Base-by-base conservation (phyloP, 352 stramenopile species). In the Proteromonas lacertae region DNA sequence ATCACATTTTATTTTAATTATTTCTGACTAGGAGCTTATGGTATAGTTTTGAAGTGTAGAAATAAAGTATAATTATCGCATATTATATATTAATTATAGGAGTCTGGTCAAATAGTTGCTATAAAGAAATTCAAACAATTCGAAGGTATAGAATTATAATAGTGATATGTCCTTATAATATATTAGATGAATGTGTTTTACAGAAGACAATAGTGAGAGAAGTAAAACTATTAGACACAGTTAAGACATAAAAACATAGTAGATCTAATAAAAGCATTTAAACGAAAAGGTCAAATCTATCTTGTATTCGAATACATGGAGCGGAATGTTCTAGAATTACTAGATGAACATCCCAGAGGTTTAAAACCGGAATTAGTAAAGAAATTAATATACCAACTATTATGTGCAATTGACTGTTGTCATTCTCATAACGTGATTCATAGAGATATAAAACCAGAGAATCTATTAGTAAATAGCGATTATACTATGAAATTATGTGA, bases 111-210 rank as follows among this genome's bases (percentile, higher is more conserved):
- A n/a, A n/a, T n/a, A n/a, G n/a, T n/a, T n/a, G n/a, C n/a, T n/a
- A n/a, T n/a, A n/a, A n/a, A n/a, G n/a, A n/a, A n/a, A n/a, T n/a
- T n/a, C n/a, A n/a, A n/a, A n/a, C n/a, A n/a, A n/a, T n/a, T n/a
- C n/a, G n/a, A n/a, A n/a, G n/a, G n/a, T n/a, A n/a, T n/a, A n/a
- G n/a, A n/a, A n/a, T n/a, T n/a, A n/a, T n/a, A n/a, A n/a, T n/a
- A n/a, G n/a, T n/a, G n/a, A n/a, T n/a, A n/a, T n/a, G n/a, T n/a
- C n/a, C n/a, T n/a, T n/a, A n/a, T n/a, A n/a, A n/a, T n/a, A n/a
- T n/a, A n/a, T n/a, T n/a, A n/a, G n/a, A n/a, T 76, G 31, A 62
- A 66, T 4, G 69, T 75, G 48, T 65, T 80, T 29, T 59, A 62
- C 42, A 79, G 77, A 46, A 79, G 63, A 31, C 75, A 64, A 36